phyloP scores from a whole-genome alignment of 2,329 filamentous ascomycete species.

The Talaromyces rugulosus region DNA sequence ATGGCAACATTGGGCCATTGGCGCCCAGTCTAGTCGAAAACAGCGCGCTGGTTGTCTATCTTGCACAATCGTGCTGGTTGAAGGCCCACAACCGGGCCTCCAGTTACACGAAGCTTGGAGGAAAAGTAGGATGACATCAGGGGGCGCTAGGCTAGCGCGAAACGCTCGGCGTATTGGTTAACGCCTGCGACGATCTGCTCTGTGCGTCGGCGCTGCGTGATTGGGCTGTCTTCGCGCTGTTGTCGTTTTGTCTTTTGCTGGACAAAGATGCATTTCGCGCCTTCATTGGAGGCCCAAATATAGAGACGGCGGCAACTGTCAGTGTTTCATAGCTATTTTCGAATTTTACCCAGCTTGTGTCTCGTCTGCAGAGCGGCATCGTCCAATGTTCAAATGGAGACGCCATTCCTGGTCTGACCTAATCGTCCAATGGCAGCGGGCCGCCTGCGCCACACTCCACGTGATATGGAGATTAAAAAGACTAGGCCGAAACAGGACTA shows the following conservation, averaged over 20 bases:
- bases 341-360: neutral
- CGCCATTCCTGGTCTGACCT: neutral
- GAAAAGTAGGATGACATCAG: neutral
- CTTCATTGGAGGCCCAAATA: neutral
- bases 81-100: neutral
- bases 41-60: neutral
- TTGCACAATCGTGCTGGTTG: neutral
- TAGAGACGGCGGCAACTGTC: neutral
- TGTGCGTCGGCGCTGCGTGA: conserved; percentile 4
- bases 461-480: neutral
- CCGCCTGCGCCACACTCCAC: neutral
- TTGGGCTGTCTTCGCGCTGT: conserved; percentile 7
- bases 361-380: neutral
- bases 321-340: neutral
- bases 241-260: conserved; percentile 3
- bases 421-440: neutral
- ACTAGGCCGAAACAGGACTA: neutral
- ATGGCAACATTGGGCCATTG: neutral
- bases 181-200: neutral
- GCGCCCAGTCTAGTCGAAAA: neutral
- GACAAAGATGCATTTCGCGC: neutral
- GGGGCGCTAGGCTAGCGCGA: neutral
- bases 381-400: neutral
- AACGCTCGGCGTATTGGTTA: neutral
- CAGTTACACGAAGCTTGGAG: neutral